A percentile compares a stretch with the other conserved stretches of the same genome.
Evolutionary conservation across 352 stramenopile genomes (phyloP).

Genomic region (Phytophthora pinifolia): DNA sequence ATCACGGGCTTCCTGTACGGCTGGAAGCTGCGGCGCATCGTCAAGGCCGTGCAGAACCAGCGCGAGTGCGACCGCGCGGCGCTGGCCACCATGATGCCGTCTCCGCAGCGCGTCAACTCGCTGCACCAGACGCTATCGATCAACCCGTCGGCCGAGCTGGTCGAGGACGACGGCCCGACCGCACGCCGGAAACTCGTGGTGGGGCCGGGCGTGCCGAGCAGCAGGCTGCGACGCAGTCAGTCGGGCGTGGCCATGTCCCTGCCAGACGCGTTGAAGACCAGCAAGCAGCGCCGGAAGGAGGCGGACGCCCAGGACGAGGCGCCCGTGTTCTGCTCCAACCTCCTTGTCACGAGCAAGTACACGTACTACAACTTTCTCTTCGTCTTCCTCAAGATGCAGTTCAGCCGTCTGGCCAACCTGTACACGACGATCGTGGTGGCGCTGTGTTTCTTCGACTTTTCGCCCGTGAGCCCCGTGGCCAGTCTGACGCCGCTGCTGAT

Average conservation of each 20-base stretch:
- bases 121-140: conserved; percentile 65
- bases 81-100: conserved; percentile 78
- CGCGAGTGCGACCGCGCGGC: conserved; percentile 78
- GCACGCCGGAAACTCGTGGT: conserved; percentile 51
- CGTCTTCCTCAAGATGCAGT: conserved; percentile 91
- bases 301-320: conserved; percentile 27
- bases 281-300: conserved; percentile 30
- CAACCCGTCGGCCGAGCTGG: conserved; percentile 47
- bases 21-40: conserved; percentile 87
- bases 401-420: conserved; percentile 86
- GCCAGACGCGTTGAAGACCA: conserved; percentile 28
- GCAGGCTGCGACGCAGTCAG: conserved; percentile 20
- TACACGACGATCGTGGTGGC: conserved; percentile 90
- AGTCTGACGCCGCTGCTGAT: conserved; percentile 87
- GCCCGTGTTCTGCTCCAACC: conserved; percentile 66
- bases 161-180: conserved; percentile 36
- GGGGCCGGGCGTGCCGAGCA: conserved; percentile 28
- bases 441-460: conserved; percentile 90
- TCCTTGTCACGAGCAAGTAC: conserved; percentile 90
- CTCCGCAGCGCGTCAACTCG: conserved; percentile 38
- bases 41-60: conserved; percentile 83
- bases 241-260: conserved; percentile 24
- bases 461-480: conserved; percentile 77
- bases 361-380: conserved; percentile 91
- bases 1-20: conserved; percentile 78